Evolutionary conservation across 345 rosid species (phyloP), one percentile per base, ranked within the genome.

Genomic region (Hevea brasiliensis): DNA sequence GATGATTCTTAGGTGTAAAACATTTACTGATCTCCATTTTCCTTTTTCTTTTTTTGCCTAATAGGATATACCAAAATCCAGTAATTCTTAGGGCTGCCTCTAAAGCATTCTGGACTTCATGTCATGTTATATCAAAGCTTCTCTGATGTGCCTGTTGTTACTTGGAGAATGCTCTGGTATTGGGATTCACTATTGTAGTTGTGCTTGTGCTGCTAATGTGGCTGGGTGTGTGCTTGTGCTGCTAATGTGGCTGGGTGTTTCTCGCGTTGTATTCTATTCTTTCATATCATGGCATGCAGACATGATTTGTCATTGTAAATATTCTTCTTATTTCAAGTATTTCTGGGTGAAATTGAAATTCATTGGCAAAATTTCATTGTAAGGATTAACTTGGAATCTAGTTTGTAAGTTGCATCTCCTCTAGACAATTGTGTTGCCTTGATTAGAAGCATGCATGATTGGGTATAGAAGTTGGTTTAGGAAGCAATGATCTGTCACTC

Each of bases 11-110:
- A 18, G 32, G 12, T 14, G 56, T 17, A 18, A 40, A 15, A 17
- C 37, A 12, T 32, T 56, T 27, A 26, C 64, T 50, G 57, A 67
- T 29, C 12, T 17, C 51, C 26, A 27, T 59, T 44, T 15, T 44
- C 12, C 37, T 18, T 65, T 71, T 32, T 48, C 63, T 60, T 51
- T 32, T 48, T 67, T 60, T 51, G 60, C n/a, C 27, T 7, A 14
- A 72, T 87, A 95, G 99, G 85, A 83, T 95, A 81, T 95, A 95
- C 83, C 99, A 95, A 81, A 95, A 92, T 77, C 99, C 99, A 7
- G 51, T 89, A 45, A 77, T 92, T 68, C 77, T 89, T 18, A 82
- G 85, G 70, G 93, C 78, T 41, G 98, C 98, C 61, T 80, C 98
- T 0, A 89, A 89, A 75, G 98, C 92, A 54, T 89, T 95, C 82